These are phyloP conservation scores for Ephemerocybe angulata DNA, from an alignment of 768 basidiomycete genomes.

Conservation along the genomic window DNA sequence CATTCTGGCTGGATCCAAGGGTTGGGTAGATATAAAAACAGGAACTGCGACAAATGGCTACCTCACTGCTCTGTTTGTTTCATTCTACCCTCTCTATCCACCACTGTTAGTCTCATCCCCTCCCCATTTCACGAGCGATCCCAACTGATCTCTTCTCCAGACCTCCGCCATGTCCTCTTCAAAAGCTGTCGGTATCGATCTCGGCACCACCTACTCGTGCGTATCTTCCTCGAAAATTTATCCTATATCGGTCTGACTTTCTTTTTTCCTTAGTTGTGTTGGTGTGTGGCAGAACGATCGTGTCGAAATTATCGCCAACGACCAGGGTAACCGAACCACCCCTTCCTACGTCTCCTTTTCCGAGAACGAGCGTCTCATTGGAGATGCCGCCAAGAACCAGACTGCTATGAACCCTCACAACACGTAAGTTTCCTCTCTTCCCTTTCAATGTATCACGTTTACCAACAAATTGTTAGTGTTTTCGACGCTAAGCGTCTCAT, in stretches of 20 bases:
- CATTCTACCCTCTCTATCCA: background rate
- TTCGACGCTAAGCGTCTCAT: slow-evolving; percentile 99
- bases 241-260: slow-evolving; percentile 9
- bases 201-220: slow-evolving; percentile 91
- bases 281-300: slow-evolving; percentile 99
- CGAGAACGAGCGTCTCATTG: slow-evolving; percentile 93
- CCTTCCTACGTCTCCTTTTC: slow-evolving; percentile 96
- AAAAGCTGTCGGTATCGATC: slow-evolving; percentile 89
- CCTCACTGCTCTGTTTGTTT: slow-evolving; percentile 19
- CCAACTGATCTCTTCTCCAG: slow-evolving; percentile 15
- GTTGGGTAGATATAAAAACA: slow-evolving; percentile 33
- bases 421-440: slow-evolving; percentile 44
- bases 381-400: slow-evolving; percentile 98
- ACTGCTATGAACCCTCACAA: slow-evolving; percentile 98
- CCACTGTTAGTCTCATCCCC: background rate
- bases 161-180: slow-evolving; percentile 46
- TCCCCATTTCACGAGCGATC: background rate
- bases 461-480: slow-evolving; percentile 48
- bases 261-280: slow-evolving; percentile 67
- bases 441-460: background rate
- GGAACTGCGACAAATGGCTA: slow-evolving; percentile 12
- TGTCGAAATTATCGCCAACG: slow-evolving; percentile 96
- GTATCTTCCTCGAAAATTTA: slow-evolving; percentile 23
- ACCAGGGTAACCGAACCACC: slow-evolving; percentile 93
- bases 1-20: slow-evolving; percentile 40